Evolutionary conservation across 2,329 filamentous ascomycete genomes (phyloP).

Genomic region (Cladophialophora psammophila): DNA sequence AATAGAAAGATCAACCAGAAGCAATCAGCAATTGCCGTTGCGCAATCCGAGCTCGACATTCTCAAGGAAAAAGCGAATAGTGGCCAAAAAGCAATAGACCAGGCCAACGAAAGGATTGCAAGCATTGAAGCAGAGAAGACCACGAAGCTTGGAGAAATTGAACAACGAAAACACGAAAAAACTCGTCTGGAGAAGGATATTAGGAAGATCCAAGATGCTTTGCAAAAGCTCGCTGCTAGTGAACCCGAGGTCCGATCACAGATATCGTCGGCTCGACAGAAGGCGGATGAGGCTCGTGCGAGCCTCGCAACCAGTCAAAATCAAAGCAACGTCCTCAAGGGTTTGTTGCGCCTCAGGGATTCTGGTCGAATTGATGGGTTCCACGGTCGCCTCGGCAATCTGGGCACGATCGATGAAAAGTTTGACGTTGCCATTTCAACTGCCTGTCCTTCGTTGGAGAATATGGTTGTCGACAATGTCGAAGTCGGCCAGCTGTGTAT

Average conservation of each 20-base stretch:
- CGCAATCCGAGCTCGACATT: conserved; percentile 92
- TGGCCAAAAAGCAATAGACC: conserved; percentile 81
- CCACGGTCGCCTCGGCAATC: conserved; percentile 90
- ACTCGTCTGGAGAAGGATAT: conserved; percentile 76
- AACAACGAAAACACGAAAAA: conserved; percentile 77
- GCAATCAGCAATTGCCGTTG: conserved; percentile 90
- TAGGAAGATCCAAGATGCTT: conserved; percentile 72
- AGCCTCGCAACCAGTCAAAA: conserved; percentile 90
- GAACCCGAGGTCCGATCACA: conserved; percentile 84
- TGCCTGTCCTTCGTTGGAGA: conserved; percentile 87
- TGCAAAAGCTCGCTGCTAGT: conserved; percentile 74
- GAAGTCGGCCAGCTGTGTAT: conserved; percentile 98
- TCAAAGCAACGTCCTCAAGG: conserved; percentile 88
- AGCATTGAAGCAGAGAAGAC: conserved; percentile 74
- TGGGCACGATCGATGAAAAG: conserved; percentile 89
- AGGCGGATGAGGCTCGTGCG: conserved; percentile 92
- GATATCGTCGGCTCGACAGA: conserved; percentile 88
- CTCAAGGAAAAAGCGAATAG: conserved; percentile 88
- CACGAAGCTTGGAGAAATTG: conserved; percentile 75
- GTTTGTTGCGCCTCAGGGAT: conserved; percentile 92
- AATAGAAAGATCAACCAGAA: conserved; percentile 97
- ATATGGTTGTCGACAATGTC: conserved; percentile 95
- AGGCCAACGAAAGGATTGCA: conserved; percentile 79
- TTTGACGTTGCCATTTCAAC: conserved; percentile 99
- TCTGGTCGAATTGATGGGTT: conserved; percentile 97